Evolutionary conservation across 176 grass and related monocot genomes (phyloP).

Genomic region (Rhynchospora tenuis): DNA sequence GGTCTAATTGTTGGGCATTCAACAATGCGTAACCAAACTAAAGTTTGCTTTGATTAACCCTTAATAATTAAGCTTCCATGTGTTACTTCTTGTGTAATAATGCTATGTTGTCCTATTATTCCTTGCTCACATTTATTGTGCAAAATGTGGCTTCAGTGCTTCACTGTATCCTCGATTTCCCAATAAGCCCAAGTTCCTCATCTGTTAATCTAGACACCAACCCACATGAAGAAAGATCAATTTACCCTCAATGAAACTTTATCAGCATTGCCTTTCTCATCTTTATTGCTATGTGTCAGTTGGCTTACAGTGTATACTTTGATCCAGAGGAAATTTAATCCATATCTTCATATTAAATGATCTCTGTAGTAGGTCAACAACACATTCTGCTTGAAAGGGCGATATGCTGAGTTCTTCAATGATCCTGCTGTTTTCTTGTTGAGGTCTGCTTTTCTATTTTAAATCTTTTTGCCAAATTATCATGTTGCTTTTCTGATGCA

Average conservation of each 20-base stretch:
- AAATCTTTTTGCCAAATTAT: conserved; percentile 15
- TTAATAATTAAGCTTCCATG: not conserved
- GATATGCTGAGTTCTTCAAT: conserved; percentile 81
- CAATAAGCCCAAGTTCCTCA: not conserved
- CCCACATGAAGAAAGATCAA: not conserved
- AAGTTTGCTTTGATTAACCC: not conserved
- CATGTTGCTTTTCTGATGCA: not conserved
- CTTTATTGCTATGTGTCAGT: not conserved
- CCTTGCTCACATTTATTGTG: not conserved
- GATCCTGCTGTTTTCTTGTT: conserved; percentile 68
- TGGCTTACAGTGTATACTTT: not conserved
- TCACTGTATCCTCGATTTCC: not conserved
- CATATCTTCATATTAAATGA: not conserved
- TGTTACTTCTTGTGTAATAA: not conserved
- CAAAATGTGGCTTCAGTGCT: not conserved
- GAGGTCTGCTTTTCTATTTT: conserved; percentile 44
- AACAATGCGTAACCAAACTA: not conserved
- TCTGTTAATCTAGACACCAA: not conserved
- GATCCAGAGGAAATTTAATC: not conserved
- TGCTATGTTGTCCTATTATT: not conserved
- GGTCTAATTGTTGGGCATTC: not conserved
- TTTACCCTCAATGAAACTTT: not conserved
- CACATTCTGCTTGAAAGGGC: conserved; percentile 55
- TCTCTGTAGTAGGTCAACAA: conserved; percentile 52
- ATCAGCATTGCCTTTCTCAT: not conserved